A percentile compares a stretch with the other conserved stretches of the same genome.
Conservation (phyloP, 306 rosid genomes). For the Begonia masoniana region DNA sequence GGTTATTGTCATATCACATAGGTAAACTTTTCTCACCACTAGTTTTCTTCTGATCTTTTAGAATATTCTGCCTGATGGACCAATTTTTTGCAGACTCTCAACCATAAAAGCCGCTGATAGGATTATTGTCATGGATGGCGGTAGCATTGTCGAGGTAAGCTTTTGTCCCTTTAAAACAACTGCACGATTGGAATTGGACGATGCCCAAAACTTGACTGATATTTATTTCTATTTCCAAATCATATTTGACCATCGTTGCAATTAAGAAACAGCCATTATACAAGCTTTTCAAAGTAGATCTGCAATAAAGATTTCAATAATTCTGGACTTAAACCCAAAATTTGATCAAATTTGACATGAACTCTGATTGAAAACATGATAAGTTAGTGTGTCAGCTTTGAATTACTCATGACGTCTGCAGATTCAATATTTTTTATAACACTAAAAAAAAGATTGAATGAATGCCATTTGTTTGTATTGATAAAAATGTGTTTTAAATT, state of each 20-base stretch:
- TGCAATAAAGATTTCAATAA: too few species aligned
- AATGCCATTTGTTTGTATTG: too few species aligned
- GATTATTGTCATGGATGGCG: conserved; percentile 31
- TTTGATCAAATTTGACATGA: not conserved
- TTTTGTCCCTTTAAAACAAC: not conserved
- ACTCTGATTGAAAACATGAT: not conserved
- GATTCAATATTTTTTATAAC: not conserved
- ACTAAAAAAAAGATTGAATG: too few species aligned
- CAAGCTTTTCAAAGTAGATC: too few species aligned
- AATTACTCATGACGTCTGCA: not conserved
- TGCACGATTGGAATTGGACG: too few species aligned
- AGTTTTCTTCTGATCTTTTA: not conserved
- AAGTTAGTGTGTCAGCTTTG: not conserved
- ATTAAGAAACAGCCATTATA: too few species aligned
- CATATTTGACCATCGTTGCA: too few species aligned
- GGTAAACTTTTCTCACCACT: conserved; percentile 9
- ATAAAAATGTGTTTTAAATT: not conserved
- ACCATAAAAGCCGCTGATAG: conserved; percentile 33
- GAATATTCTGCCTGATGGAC: conserved; percentile 1
- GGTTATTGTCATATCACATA: conserved; percentile 29
- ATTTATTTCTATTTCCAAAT: too few species aligned
- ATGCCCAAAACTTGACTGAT: too few species aligned
- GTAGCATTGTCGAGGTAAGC: conserved; percentile 31
- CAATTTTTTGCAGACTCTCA: conserved; percentile 20
- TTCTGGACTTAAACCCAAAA: too few species aligned